Evolutionary conservation across 2,329 filamentous ascomycete species (phyloP), one percentile per base, ranked within the genome.

Genomic region (Microdochium bolleyi): DNA sequence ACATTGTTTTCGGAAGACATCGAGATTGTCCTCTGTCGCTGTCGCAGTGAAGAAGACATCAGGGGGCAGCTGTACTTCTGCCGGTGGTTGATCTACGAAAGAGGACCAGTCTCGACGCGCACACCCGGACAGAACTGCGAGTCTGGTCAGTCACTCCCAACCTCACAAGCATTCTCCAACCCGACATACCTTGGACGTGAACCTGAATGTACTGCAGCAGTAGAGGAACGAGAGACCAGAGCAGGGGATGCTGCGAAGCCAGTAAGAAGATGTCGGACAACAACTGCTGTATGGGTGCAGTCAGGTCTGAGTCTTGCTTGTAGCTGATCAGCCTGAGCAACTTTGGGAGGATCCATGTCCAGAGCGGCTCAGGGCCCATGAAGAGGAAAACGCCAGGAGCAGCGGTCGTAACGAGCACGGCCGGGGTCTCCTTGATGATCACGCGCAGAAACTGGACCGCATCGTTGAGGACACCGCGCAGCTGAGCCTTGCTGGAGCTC

Each of bases 381-480:
- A 76, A 76, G 52, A 83, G 64, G 48, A 76, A 74, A 3, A 67
- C 65, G 46, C 69, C 69, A 2, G 62, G 61, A 21, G 70, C 64
- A 11, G 72, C 68, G 25, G 65, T 67, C 54, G 73, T 75, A 21
- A 77, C 70, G 25, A 92, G 72, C n/a, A 91, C 79, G 37, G 76
- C 73, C 2, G 88, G 90, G 8, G 86, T 88, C 62, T 91, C 88
- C 56, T 83, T 79, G 57, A 96, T 78, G 2, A 88, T 88, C 51
- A 87, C 79, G 53, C 80, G 79, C 48, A 96, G 77, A 51, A 95
- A 91, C 58, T 87, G 82, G 49, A 96, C 77, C 51, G 89, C 91
- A 62, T 90, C 86, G 34, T 80, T 69, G 1, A 82, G 83, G 60
- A 89, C 84, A 48, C 76, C 69, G 25, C 79, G 71, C 44, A 84